Conservation (phyloP, 2,329 filamentous ascomycete genomes). For the Phoma sp. region DNA sequence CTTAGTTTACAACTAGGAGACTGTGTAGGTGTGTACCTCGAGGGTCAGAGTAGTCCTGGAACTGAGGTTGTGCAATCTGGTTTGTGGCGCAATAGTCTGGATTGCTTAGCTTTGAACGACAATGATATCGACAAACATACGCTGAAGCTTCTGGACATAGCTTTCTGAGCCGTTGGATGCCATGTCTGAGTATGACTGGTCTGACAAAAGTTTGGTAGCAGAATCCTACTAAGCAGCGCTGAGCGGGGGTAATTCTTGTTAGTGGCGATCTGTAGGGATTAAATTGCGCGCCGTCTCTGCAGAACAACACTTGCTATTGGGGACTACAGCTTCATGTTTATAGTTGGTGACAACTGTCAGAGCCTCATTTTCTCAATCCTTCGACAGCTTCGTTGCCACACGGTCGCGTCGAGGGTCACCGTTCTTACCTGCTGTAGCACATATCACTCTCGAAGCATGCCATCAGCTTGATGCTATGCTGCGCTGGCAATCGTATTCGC, state of each 20-base stretch:
- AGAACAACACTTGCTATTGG: conserved; percentile 29
- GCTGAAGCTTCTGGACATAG: conserved; percentile 44
- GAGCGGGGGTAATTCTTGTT: conserved; percentile 30
- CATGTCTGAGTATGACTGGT: conserved; percentile 33
- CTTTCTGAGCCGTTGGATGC: conserved; percentile 35
- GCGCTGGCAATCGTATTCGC: conserved; percentile 36
- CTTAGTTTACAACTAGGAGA: not conserved
- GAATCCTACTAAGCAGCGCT: conserved; percentile 22
- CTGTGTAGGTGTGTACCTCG: conserved; percentile 35
- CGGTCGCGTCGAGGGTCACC: conserved; percentile 28
- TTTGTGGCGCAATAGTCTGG: conserved; percentile 44
- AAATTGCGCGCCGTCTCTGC: conserved; percentile 32
- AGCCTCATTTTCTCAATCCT: conserved; percentile 37
- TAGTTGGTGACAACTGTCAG: conserved; percentile 33
- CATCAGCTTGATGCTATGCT: conserved; percentile 38
- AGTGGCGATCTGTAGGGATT: conserved; percentile 33
- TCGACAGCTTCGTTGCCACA: conserved; percentile 34
- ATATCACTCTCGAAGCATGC: conserved; percentile 27
- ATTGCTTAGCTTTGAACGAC: conserved; percentile 20
- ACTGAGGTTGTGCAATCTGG: conserved; percentile 46
- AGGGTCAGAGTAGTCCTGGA: conserved; percentile 48
- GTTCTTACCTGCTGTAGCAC: conserved; percentile 32
- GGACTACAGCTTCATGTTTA: conserved; percentile 40
- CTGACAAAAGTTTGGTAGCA: conserved; percentile 19
- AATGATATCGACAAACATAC: conserved; percentile 27